These are phyloP conservation scores for Gossypium rotundifolium DNA, from an alignment of 345 rosid genomes.

Conservation along the genomic window DNA sequence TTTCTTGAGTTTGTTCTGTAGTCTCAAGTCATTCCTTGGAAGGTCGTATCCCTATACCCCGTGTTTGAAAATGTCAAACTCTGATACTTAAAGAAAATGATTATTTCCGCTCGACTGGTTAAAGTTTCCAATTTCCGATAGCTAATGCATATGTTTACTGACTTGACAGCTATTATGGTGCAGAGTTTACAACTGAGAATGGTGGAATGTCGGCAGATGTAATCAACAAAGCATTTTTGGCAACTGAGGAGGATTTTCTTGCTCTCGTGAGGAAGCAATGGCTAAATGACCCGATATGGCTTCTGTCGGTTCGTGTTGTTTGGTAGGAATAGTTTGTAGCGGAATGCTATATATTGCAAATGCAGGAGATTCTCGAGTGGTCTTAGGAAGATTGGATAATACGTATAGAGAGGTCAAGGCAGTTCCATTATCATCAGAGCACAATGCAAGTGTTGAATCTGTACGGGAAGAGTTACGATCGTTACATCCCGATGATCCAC, in stretches of 20 bases:
- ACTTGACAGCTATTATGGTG: conserved; percentile 45
- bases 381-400: conserved; percentile 60
- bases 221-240: conserved; percentile 71
- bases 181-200: conserved; percentile 80
- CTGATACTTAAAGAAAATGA: neutral
- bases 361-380: conserved; percentile 93
- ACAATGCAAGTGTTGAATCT: conserved; percentile 76
- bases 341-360: conserved; percentile 82
- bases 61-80: neutral
- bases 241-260: conserved; percentile 91
- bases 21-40: too few relatives aligned
- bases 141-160: conserved; percentile 36
- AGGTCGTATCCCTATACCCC: too few relatives aligned
- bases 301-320: conserved; percentile 89
- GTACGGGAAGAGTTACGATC: conserved; percentile 85
- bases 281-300: conserved; percentile 71
- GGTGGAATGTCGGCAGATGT: conserved; percentile 82
- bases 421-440: conserved; percentile 80
- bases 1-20: neutral
- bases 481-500: conserved; percentile 91
- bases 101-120: neutral
- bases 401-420: conserved; percentile 61
- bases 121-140: conserved; percentile 8
- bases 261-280: conserved; percentile 62
- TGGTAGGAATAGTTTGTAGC: conserved; percentile 76